A percentile compares a stretch with the other conserved stretches of the same genome.
These are phyloP conservation scores for Neopestalotiopsis sp. DNA, from an alignment of 2,329 filamentous ascomycete genomes.

Conservation along the genomic window DNA sequence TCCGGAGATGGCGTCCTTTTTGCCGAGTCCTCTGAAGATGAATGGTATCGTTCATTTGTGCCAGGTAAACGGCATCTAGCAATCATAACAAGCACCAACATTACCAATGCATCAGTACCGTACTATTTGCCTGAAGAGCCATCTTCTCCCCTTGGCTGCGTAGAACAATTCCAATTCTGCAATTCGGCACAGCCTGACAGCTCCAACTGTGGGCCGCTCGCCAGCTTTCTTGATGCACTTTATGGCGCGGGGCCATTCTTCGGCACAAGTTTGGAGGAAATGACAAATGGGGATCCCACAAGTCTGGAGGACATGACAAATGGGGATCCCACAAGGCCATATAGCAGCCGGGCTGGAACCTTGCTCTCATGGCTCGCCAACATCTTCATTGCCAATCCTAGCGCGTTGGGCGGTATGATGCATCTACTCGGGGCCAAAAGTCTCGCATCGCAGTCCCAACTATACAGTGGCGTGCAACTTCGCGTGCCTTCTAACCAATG, in stretches of 20 bases:
- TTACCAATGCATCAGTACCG: no score
- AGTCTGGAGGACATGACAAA: no score
- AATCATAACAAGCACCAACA: no score
- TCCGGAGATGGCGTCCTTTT: not conserved
- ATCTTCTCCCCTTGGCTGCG: constrained; percentile 9
- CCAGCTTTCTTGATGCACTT: not conserved
- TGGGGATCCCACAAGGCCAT: no score
- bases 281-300: no score
- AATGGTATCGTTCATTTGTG: constrained; percentile 7
- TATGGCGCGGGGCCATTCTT: not conserved
- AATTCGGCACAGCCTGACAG: not conserved
- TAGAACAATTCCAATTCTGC: constrained; percentile 5
- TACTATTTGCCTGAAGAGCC: not conserved
- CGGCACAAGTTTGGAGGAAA: no score
- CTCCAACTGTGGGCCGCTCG: constrained; percentile 1
- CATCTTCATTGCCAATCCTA: no score
- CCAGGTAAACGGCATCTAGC: rapidly evolving
- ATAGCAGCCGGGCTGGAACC: no score
- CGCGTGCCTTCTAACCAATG: not conserved
- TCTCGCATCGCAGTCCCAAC: not conserved
- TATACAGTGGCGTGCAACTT: not conserved
- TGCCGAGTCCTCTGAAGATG: not conserved
- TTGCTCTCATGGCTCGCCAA: no score
- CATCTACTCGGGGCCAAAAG: not conserved
- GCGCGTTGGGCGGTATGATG: no score